Percentiles rank a stretch among this genome's conserved stretches.
Conservation (phyloP, 495 filamentous ascomycete species). For the Terfezia claveryi region DNA sequence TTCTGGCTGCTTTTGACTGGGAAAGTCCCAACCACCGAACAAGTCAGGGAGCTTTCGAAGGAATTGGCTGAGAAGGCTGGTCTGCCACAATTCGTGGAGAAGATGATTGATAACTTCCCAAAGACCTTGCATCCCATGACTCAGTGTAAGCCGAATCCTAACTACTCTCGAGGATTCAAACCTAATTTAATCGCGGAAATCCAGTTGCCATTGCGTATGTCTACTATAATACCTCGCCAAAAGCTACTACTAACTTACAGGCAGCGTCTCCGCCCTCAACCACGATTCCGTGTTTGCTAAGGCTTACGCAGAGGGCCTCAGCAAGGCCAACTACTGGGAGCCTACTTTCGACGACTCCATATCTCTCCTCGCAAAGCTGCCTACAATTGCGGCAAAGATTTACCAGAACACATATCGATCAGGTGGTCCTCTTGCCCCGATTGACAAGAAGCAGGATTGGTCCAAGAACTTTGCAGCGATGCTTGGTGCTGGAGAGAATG, state of each 20-base stretch:
- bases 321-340: constrained; percentile 96
- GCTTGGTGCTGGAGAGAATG: constrained; percentile 72
- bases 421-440: constrained; percentile 51
- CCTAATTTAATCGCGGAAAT: not conserved
- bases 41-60: constrained; percentile 59
- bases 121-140: constrained; percentile 89
- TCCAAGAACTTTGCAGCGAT: constrained; percentile 94
- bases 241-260: constrained; percentile 30
- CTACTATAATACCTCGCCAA: too few species aligned
- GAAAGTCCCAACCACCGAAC: constrained; percentile 58
- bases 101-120: constrained; percentile 81
- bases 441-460: constrained; percentile 81
- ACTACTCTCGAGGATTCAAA: not conserved
- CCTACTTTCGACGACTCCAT: constrained; percentile 94
- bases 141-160: constrained; percentile 28
- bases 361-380: constrained; percentile 81
- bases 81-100: constrained; percentile 64
- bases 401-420: constrained; percentile 73
- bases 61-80: constrained; percentile 70
- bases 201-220: too few species aligned
- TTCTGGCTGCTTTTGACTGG: constrained; percentile 97
- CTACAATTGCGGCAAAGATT: constrained; percentile 89
- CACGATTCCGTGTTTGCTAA: constrained; percentile 81
- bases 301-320: constrained; percentile 69
- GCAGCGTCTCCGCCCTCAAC: constrained; percentile 81